phyloP scores from a whole-genome alignment of 2,329 filamentous ascomycete species.

The Arthrobotrys iridis region DNA sequence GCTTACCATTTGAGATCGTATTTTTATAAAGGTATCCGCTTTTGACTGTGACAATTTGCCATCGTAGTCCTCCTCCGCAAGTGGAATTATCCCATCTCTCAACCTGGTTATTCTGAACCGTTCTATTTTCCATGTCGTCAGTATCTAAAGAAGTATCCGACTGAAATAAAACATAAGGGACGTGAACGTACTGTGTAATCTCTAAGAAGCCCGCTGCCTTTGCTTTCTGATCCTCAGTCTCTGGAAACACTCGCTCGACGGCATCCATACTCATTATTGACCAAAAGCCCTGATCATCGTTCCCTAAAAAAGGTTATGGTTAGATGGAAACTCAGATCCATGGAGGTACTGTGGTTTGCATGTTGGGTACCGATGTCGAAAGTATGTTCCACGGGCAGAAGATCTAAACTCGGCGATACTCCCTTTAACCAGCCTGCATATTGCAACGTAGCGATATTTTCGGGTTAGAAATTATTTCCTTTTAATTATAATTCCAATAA shows the following conservation, averaged over 20 bases:
- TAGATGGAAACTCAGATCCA: neutral
- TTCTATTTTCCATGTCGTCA: slow-evolving; percentile 77
- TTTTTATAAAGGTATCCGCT: slow-evolving; percentile 72
- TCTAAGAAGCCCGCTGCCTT: slow-evolving; percentile 37
- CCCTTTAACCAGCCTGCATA: slow-evolving; percentile 77
- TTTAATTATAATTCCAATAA: no score
- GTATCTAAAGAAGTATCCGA: slow-evolving; percentile 72
- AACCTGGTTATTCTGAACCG: slow-evolving; percentile 81
- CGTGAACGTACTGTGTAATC: slow-evolving; percentile 37
- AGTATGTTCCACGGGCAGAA: slow-evolving; percentile 19
- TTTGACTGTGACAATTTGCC: slow-evolving; percentile 86
- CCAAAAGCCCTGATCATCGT: slow-evolving; percentile 79
- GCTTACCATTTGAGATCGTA: slow-evolving; percentile 68
- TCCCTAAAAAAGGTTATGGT: slow-evolving; percentile 65
- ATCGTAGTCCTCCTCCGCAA: slow-evolving; percentile 80
- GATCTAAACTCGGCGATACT: slow-evolving; percentile 57
- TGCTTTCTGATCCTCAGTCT: slow-evolving; percentile 62
- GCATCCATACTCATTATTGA: slow-evolving; percentile 74
- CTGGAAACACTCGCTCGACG: slow-evolving; percentile 72
- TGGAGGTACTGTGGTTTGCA: no score
- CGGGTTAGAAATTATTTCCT: no score
- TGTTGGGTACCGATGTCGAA: slow-evolving; percentile 39
- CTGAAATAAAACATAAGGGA: no score
- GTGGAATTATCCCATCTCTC: slow-evolving; percentile 73
- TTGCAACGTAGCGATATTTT: no score